A percentile compares a stretch with the other conserved stretches of the same genome.
Evolutionary conservation across 352 stramenopile genomes (phyloP).

Genomic region (Phytophthora multivora): DNA sequence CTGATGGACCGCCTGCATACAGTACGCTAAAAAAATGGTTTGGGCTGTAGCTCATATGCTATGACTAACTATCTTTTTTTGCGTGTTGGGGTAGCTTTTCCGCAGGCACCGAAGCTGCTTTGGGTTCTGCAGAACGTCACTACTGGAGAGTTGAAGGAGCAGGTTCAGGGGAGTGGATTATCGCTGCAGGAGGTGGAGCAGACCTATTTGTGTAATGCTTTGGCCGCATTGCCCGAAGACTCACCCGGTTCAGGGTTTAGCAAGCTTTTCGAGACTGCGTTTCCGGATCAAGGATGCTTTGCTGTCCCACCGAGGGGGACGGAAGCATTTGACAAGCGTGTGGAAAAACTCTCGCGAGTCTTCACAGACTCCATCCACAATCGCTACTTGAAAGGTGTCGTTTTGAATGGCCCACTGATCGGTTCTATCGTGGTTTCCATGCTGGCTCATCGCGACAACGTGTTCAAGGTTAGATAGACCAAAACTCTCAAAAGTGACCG

Average conservation of each 20-base stretch:
- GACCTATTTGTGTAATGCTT: constrained; percentile 59
- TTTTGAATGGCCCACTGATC: constrained; percentile 74
- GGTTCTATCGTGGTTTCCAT: constrained; percentile 79
- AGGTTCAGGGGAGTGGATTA: constrained; percentile 55
- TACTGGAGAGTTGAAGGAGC: constrained; percentile 66
- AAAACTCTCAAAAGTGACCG: background rate
- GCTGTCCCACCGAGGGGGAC: constrained; percentile 45
- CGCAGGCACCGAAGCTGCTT: constrained; percentile 72
- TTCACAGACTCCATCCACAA: constrained; percentile 71
- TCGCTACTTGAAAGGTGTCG: constrained; percentile 66
- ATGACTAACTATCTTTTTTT: background rate
- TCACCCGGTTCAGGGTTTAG: constrained; percentile 28
- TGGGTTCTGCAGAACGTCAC: constrained; percentile 76
- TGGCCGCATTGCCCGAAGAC: constrained; percentile 38
- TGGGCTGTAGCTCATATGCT: too few species aligned
- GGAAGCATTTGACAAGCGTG: constrained; percentile 55
- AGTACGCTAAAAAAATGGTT: constrained; percentile 16
- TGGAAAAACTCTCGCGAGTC: constrained; percentile 64
- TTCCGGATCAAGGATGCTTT: constrained; percentile 66
- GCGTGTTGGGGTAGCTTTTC: constrained; percentile 47
- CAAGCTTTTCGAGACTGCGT: constrained; percentile 53
- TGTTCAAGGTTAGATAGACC: constrained; percentile 56
- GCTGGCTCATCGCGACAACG: constrained; percentile 65
- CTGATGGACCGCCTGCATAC: constrained; percentile 32
- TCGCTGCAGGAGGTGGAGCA: constrained; percentile 62